Evolutionary conservation across 1,284 basidiomycete genomes (phyloP).

Genomic region (Cerioporus squamosus): DNA sequence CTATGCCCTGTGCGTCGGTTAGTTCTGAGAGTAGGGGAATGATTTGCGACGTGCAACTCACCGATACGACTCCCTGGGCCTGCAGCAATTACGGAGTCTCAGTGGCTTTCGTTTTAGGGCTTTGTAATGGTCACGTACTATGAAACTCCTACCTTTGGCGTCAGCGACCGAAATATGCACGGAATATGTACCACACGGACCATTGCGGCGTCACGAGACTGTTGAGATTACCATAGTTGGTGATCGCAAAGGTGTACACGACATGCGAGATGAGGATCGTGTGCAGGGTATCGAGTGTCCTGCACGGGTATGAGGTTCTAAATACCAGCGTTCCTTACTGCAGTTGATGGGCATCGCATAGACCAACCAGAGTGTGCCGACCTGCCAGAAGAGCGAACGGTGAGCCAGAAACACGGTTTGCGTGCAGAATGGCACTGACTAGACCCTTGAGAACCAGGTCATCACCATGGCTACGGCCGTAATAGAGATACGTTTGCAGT

Average conservation of each 20-base stretch:
- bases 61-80: no score
- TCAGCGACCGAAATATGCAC: background rate
- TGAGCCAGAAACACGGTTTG: no score
- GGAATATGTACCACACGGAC: background rate
- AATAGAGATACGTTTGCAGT: background rate
- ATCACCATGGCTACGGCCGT: background rate
- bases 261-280: background rate
- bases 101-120: no score
- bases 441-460: background rate
- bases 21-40: no score
- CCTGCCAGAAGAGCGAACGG: no score
- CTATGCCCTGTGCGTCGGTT: background rate
- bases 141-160: background rate
- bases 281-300: background rate
- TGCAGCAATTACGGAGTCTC: no score
- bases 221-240: background rate
- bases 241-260: background rate
- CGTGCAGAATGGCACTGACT: background rate
- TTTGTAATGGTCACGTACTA: background rate
- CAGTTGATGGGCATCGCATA: no score
- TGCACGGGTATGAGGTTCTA: background rate
- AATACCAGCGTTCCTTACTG: background rate
- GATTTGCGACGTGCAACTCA: no score
- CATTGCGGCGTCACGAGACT: background rate
- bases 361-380: background rate